Base-by-base conservation (phyloP, 371 early-diverging fungal species). In the Mortierella sp. region DNA sequence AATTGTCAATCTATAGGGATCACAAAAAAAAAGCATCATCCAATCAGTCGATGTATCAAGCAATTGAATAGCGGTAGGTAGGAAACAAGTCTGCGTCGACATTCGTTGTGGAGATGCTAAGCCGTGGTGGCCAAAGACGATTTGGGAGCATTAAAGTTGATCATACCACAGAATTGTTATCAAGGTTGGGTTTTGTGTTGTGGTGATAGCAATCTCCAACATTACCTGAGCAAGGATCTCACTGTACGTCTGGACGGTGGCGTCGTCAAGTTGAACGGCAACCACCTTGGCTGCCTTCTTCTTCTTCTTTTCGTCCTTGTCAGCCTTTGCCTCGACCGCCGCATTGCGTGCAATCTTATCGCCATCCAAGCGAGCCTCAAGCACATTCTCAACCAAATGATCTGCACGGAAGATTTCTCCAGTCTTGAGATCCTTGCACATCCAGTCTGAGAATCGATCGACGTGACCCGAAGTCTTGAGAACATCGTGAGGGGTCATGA, bases 381-480 rank as follows among this genome's bases (percentile, higher is more conserved):
- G 83, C n/a, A 94, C 95, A 52, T 92, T 93, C 81, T 96, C 96
- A 34, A 99, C 91, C 61, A 98, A 84, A 82, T 99, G 99, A 84
- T 99, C 99, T 39, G 99, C 99, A 67, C 99, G 91, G 89, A 94
- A 97, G 63, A 96, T 93, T 59, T 98, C 97, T 59, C 98, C 97
- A 67, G 90, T 97, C 81, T 91, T 92, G 39, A 88, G 80, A 84
- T 99, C 99, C 73, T 91, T 93, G 82, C 95, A 93, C 96, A 99
- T 97, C 88, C 94, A 96, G 86, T 99, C 99, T 57, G 96, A 91
- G 83, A 99, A 99, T 72, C 96, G 96, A 51, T 99, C 99, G 19
- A 99, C 99, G 87, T 99, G 99, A 50, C 99, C 99, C 43, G 98
- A 98, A 24, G 98, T 96, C 87, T 99, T 98, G 43, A 99, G 85